phyloP scores from a whole-genome alignment of 2,329 filamentous ascomycete genomes.

The Aspergillus brunneoviolaceus region DNA sequence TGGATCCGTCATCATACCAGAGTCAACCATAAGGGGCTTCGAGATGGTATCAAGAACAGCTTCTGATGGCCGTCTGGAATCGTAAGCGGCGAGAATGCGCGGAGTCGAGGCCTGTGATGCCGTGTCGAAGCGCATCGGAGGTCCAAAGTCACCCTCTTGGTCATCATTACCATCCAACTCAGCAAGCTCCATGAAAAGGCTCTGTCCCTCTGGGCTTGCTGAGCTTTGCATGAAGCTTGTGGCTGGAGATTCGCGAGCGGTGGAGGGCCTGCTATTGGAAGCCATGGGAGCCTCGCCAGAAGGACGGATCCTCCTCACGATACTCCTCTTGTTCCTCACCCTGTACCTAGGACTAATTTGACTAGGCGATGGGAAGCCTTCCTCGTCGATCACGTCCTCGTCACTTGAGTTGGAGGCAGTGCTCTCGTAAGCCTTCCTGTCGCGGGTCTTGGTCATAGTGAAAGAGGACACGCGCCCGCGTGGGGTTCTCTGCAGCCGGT shows the following conservation, averaged over 20 bases:
- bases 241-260: constrained; percentile 53
- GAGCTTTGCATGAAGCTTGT: constrained; percentile 51
- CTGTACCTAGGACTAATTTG: constrained; percentile 67
- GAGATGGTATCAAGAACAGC: constrained; percentile 22
- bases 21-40: constrained; percentile 56
- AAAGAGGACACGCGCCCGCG: constrained; percentile 40
- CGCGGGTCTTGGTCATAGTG: constrained; percentile 50
- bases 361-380: constrained; percentile 67
- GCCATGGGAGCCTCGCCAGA: constrained; percentile 47
- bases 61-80: constrained; percentile 36
- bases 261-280: constrained; percentile 39
- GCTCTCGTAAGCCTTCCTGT: constrained; percentile 73
- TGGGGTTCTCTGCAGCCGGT: constrained; percentile 39
- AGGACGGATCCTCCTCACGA: constrained; percentile 57
- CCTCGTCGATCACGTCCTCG: constrained; percentile 63
- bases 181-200: constrained; percentile 85
- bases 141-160: constrained; percentile 60
- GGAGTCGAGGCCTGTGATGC: constrained; percentile 43
- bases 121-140: constrained; percentile 38
- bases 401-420: constrained; percentile 84
- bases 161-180: constrained; percentile 71
- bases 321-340: constrained; percentile 66
- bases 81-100: constrained; percentile 29
- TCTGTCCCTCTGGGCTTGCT: constrained; percentile 63
- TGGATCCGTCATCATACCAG: constrained; percentile 62